Conservation (phyloP, 331 rosid species). For the Malus hybrid region DNA sequence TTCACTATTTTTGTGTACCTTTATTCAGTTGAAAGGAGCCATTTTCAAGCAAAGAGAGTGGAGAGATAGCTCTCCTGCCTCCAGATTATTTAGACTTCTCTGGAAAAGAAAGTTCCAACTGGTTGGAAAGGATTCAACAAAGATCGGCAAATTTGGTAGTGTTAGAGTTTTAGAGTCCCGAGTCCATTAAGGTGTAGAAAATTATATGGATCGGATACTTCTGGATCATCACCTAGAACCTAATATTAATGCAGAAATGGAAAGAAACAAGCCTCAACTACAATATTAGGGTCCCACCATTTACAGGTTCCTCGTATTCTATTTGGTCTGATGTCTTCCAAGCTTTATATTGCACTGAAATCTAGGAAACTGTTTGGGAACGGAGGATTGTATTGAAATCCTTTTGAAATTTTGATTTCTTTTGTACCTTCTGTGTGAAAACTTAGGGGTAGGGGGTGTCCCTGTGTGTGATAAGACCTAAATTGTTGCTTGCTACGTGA, state of each 20-base stretch:
- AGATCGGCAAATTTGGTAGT: too few relatives aligned
- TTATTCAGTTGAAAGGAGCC: not conserved
- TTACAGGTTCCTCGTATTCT: not conserved
- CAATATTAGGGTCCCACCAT: not conserved
- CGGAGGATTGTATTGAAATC: not conserved
- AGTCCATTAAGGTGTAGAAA: not conserved
- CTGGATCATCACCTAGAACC: not conserved
- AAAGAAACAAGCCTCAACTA: not conserved
- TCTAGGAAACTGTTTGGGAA: not conserved
- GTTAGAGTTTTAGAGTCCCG: not conserved
- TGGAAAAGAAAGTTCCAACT: not conserved
- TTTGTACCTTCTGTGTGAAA: not conserved
- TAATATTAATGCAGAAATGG: not conserved
- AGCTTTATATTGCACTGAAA: not conserved
- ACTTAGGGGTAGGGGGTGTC: not conserved
- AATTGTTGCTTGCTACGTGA: not conserved
- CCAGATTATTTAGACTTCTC: too few relatives aligned
- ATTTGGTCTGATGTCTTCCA: not conserved
- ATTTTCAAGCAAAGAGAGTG: not conserved
- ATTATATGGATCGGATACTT: not conserved
- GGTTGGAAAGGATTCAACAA: not conserved
- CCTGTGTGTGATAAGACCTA: not conserved
- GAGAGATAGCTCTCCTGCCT: not conserved
- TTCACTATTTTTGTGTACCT: too few relatives aligned
- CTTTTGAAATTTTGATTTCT: not conserved